A percentile compares a stretch with the other conserved stretches of the same genome.
Evolutionary conservation across 2,329 filamentous ascomycete genomes (phyloP).

Genomic region (Aspergillus candidus): DNA sequence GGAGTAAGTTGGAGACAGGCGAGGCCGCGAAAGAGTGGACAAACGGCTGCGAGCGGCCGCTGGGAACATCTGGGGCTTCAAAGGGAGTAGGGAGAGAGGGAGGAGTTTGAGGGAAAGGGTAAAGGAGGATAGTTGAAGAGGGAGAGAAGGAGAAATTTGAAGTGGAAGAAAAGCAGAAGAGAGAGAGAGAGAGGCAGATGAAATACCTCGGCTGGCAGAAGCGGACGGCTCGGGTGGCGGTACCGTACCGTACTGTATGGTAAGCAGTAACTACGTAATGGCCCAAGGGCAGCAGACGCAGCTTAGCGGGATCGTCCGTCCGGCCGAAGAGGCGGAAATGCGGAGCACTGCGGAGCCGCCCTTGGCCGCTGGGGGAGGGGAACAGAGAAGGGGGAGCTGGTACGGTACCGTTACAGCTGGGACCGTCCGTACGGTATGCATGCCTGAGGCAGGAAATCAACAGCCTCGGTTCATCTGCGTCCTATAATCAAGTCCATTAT

Average conservation of each 20-base stretch:
- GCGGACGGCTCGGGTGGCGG: too few species aligned
- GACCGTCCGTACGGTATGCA: too few species aligned
- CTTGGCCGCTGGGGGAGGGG: background rate
- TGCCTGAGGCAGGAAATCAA: too few species aligned
- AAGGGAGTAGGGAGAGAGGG: slow-evolving; percentile 6
- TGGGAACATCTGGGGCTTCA: slow-evolving; percentile 34
- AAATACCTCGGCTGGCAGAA: slow-evolving; percentile 5
- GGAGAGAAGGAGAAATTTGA: slow-evolving; percentile 8
- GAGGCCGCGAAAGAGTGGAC: slow-evolving; percentile 35
- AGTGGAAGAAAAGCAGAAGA: slow-evolving; percentile 1
- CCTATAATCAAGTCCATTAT: too few species aligned
- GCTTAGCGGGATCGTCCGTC: too few species aligned
- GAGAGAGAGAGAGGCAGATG: background rate
- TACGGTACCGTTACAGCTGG: too few species aligned
- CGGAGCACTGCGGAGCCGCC: too few species aligned
- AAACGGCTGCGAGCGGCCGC: slow-evolving; percentile 40
- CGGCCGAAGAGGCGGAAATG: too few species aligned
- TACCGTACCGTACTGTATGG: too few species aligned
- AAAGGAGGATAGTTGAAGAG: slow-evolving; percentile 2
- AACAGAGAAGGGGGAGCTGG: background rate
- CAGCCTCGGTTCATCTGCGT: too few species aligned
- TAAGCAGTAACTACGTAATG: too few species aligned
- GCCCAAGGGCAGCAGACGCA: too few species aligned
- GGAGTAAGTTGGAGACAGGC: slow-evolving; percentile 28
- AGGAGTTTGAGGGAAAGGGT: slow-evolving; percentile 7